Conservation (phyloP, 768 basidiomycete species). For the Multifurca ochricompacta region DNA sequence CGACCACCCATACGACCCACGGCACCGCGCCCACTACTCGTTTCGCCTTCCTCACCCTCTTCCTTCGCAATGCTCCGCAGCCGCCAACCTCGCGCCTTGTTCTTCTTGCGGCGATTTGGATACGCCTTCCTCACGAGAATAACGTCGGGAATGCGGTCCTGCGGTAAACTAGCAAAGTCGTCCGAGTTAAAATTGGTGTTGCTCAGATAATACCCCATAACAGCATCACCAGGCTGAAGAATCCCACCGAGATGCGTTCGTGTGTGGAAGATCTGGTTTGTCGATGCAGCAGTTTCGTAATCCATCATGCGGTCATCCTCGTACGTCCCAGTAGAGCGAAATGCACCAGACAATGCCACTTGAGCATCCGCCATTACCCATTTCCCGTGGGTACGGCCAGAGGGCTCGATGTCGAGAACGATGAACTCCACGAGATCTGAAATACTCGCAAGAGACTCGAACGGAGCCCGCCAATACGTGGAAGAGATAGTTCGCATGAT, state of each 20-base stretch:
- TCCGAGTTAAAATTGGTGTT: conserved; percentile 91
- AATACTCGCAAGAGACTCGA: conserved; percentile 73
- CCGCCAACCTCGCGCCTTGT: conserved; percentile 75
- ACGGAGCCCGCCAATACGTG: conserved; percentile 88
- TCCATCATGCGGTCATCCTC: conserved; percentile 42
- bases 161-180: conserved; percentile 61
- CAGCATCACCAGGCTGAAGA: conserved; percentile 92
- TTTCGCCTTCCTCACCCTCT: conserved; percentile 79
- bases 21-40: conserved; percentile 70
- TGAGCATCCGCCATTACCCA: conserved; percentile 84
- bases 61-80: conserved; percentile 90
- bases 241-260: conserved; percentile 92
- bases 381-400: conserved; percentile 63
- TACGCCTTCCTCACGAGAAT: conserved; percentile 94
- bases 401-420: conserved; percentile 88
- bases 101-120: conserved; percentile 90
- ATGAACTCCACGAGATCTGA: conserved; percentile 92
- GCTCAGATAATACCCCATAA: conserved; percentile 82
- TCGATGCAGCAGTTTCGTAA: conserved; percentile 50
- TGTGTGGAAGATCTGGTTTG: conserved; percentile 86
- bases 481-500: conserved; percentile 69
- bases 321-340: conserved; percentile 42
- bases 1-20: conserved; percentile 85
- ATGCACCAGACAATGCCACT: conserved; percentile 78
- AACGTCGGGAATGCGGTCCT: conserved; percentile 76